phyloP scores from a whole-genome alignment of 345 rosid genomes.

The Erucastrum elatum region DNA sequence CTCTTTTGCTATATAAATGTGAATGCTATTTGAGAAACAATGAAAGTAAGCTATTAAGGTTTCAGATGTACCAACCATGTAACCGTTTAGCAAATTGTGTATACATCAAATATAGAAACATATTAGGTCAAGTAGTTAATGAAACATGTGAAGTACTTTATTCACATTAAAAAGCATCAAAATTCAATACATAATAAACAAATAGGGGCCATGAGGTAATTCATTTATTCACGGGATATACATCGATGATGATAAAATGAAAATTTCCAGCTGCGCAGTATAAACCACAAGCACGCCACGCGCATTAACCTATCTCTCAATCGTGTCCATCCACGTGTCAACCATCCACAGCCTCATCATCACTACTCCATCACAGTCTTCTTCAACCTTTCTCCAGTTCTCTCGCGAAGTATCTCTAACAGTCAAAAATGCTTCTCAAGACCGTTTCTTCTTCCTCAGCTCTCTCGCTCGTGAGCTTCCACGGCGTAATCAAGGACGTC shows the following conservation, averaged over 20 bases:
- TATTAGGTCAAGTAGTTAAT: neutral
- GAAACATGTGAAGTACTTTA: neutral
- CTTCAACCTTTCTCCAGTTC: neutral
- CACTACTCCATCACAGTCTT: neutral
- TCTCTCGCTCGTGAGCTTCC: constrained; percentile 42
- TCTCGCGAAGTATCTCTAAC: neutral
- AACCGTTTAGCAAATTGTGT: neutral
- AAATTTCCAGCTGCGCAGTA: no score
- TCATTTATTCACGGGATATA: neutral
- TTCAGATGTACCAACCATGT: neutral
- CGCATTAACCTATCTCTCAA: constrained; percentile 39
- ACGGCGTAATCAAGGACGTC: constrained; percentile 34
- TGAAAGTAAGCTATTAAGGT: neutral
- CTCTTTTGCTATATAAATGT: neutral
- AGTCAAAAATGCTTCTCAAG: constrained; percentile 48
- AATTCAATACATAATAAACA: neutral
- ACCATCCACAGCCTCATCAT: constrained; percentile 42
- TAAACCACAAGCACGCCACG: constrained; percentile 53
- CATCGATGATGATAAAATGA: neutral
- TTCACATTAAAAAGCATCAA: neutral
- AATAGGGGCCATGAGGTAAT: neutral
- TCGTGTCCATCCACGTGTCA: constrained; percentile 53
- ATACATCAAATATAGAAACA: no score
- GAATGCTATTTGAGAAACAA: neutral
- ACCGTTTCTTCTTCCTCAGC: constrained; percentile 39